Evolutionary conservation across 2,329 filamentous ascomycete species (phyloP).

Genomic region (Beauveria sp.): DNA sequence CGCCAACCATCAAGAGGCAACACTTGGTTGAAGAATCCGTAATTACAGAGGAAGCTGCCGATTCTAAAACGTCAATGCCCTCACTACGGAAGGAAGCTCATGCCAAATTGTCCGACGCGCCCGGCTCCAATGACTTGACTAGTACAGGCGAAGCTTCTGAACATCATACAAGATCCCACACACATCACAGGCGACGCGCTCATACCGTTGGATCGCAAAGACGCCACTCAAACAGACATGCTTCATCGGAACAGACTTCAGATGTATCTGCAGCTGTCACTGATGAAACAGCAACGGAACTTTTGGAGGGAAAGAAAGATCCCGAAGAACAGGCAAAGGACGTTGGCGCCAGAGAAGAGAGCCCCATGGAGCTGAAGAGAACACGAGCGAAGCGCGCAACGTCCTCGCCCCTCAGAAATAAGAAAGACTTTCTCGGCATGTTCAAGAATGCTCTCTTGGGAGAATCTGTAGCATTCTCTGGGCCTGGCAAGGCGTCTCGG

Average conservation of each 20-base stretch:
- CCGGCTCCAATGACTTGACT: not conserved
- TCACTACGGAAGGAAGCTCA: not conserved
- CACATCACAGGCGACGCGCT: not conserved
- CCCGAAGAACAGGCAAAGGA: constrained; percentile 20
- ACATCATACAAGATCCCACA: not conserved
- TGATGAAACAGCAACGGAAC: constrained; percentile 8
- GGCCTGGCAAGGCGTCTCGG: constrained; percentile 40
- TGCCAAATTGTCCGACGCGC: not conserved
- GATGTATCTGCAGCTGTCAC: not conserved
- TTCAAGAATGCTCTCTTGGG: constrained; percentile 56
- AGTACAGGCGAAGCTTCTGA: not conserved
- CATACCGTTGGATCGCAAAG: constrained; percentile 1
- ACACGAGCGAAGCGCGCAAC: constrained; percentile 46
- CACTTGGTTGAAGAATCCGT: not conserved
- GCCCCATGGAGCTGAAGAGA: constrained; percentile 41
- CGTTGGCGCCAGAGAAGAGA: constrained; percentile 10
- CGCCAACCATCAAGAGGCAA: constrained; percentile 3
- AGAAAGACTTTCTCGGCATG: constrained; percentile 48
- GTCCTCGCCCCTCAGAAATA: constrained; percentile 42
- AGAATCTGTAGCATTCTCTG: constrained; percentile 44
- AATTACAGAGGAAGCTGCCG: not conserved
- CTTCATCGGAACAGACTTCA: not conserved
- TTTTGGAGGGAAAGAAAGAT: not conserved
- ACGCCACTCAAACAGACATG: not conserved
- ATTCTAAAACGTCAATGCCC: not conserved